Evolutionary conservation across 495 filamentous ascomycete species (phyloP).

Genomic region (Bathelium albidoporum): DNA sequence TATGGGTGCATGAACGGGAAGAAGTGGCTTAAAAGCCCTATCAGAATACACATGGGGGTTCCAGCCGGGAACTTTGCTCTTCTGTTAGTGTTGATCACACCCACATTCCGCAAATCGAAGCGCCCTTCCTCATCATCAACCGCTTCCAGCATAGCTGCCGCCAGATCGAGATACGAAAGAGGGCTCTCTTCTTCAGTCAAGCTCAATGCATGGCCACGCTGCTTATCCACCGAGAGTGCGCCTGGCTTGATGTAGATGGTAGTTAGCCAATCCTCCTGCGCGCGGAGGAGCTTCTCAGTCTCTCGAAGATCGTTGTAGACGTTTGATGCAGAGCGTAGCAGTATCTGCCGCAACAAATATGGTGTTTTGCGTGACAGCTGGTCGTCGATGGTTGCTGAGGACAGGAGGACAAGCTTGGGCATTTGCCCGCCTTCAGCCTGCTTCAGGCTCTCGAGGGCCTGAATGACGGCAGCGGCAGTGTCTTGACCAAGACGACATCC

Average conservation of each 20-base stretch:
- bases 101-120: slow-evolving; percentile 10
- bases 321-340: slow-evolving; percentile 9
- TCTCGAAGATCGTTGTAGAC: slow-evolving; percentile 14
- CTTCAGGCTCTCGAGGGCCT: slow-evolving; percentile 1
- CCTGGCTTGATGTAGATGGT: slow-evolving; percentile 16
- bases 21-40: slow-evolving; percentile 8
- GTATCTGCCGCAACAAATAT: slow-evolving; percentile 1
- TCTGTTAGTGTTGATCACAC: slow-evolving; percentile 10
- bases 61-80: slow-evolving; percentile 13
- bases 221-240: slow-evolving; percentile 7
- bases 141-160: slow-evolving; percentile 14
- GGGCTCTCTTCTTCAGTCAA: slow-evolving; percentile 10
- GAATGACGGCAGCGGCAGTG: slow-evolving; percentile 7
- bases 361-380: slow-evolving; percentile 8
- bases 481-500: slow-evolving; percentile 15
- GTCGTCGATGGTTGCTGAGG: slow-evolving; percentile 13
- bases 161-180: slow-evolving; percentile 11
- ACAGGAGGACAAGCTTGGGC: slow-evolving; percentile 15
- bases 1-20: slow-evolving; percentile 14
- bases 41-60: slow-evolving; percentile 14
- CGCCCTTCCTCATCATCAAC: slow-evolving; percentile 9
- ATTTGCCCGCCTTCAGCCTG: not conserved
- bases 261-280: slow-evolving; percentile 8
- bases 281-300: slow-evolving; percentile 9
- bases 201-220: slow-evolving; percentile 9